These are phyloP conservation scores for Arachnopeziza araneosa DNA, from an alignment of 2,329 filamentous ascomycete genomes.

Conservation along the genomic window DNA sequence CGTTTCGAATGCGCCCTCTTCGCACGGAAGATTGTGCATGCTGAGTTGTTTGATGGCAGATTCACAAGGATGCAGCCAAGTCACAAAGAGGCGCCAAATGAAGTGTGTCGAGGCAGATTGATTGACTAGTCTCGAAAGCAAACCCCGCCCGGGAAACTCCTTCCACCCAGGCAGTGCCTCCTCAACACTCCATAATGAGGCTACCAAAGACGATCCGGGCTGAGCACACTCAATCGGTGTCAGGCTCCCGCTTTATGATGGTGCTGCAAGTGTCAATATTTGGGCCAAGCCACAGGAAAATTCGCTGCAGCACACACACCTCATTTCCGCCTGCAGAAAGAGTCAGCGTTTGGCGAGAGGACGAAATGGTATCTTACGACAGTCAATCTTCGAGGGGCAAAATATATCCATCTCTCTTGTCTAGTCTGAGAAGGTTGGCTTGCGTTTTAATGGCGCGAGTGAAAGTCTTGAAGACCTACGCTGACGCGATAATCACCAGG, in stretches of 20 bases:
- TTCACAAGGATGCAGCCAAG: not conserved
- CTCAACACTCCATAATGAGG: no score
- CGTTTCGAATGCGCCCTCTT: not conserved
- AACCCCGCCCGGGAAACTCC: no score
- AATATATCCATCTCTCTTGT: no score
- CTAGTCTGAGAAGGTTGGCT: no score
- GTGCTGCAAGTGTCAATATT: not conserved
- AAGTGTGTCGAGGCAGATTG: not conserved
- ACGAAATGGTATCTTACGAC: no score
- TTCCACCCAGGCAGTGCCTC: no score
- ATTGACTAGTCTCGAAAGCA: not conserved
- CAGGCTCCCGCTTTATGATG: not conserved
- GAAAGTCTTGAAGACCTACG: not conserved
- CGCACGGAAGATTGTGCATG: no score
- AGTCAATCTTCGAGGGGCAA: no score
- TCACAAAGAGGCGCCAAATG: not conserved
- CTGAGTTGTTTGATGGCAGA: not conserved
- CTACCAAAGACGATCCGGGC: not conserved
- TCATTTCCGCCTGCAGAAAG: no score
- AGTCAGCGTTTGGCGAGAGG: no score
- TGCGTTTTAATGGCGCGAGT: no score
- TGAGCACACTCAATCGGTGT: not conserved
- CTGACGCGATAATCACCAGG: constrained; percentile 1
- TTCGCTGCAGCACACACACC: not conserved
- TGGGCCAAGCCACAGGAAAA: not conserved